Conservation (phyloP, 176 grass and related monocot genomes). For the Pontederia crassipes region DNA sequence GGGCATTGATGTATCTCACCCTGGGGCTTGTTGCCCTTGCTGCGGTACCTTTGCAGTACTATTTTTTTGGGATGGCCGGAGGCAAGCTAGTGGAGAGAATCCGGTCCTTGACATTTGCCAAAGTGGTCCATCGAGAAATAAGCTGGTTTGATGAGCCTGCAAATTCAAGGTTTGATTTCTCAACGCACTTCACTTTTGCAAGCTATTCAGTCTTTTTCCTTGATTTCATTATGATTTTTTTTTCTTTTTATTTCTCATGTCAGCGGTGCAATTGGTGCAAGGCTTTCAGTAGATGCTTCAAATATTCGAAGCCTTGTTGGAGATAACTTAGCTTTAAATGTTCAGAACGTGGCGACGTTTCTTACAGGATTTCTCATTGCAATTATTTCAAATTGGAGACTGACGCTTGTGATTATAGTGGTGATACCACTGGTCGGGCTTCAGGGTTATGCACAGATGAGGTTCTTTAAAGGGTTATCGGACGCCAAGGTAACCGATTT, state of each 20-base stretch:
- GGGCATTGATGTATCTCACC: conserved; percentile 57
- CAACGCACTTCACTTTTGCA: too few species aligned
- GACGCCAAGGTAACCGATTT: conserved; percentile 51
- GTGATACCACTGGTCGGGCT: conserved; percentile 60
- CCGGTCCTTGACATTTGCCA: conserved; percentile 44
- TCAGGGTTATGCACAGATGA: conserved; percentile 50
- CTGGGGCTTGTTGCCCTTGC: conserved; percentile 29
- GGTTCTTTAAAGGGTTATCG: conserved; percentile 54
- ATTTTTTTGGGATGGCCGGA: conserved; percentile 64
- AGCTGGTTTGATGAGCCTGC: conserved; percentile 78
- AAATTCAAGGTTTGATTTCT: conserved; percentile 53
- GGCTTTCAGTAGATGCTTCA: conserved; percentile 67
- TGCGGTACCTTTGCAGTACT: conserved; percentile 43
- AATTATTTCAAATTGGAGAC: conserved; percentile 61
- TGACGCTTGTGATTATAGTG: conserved; percentile 50
- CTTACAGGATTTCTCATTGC: conserved; percentile 59
- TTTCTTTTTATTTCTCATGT: conserved; percentile 3
- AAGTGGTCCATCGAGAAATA: conserved; percentile 63
- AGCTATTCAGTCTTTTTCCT: too few species aligned
- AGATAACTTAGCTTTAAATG: conserved; percentile 53
- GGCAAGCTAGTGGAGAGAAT: conserved; percentile 71
- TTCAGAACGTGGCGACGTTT: conserved; percentile 48
- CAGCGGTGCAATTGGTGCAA: conserved; percentile 68
- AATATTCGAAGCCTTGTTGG: conserved; percentile 65
- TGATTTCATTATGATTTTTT: neutral